Evolutionary conservation across 331 rosid genomes (phyloP), one percentile per base, ranked within the genome.

Genomic region (Stylosanthes scabra): DNA sequence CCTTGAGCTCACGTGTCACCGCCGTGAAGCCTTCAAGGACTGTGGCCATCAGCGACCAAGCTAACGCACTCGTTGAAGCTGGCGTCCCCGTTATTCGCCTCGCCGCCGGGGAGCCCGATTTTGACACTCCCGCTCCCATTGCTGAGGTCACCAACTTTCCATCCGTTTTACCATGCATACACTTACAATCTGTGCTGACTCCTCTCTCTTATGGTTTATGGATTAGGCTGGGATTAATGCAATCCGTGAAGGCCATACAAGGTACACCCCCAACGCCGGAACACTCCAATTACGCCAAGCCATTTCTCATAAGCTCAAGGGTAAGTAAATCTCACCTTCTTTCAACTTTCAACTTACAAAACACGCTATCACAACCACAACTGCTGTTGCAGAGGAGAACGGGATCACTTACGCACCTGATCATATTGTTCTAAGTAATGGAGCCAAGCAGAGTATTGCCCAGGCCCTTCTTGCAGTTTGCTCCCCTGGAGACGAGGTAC

Each of bases 101-200:
- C 31, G 89, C 98, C 0, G 96, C 97, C 6, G 98, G 98, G 25
- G 96, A 93, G 52, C 90, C 98, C 2, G 96, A 93, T 83, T 93
- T 93, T 25, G 96, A 89, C 65, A 93, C 98, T 0, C 98, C 98
- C 0, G 10, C 87, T 50, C 62, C 76, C n/a, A 83, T 93, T 1
- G 87, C 82, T 0, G 89, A 93, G 96, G 98, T 92, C 11, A 47
- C 40, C 39, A 25, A 9, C 4, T 2, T 13, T 45, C 47, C 25
- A 39, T 31, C 29, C 41, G 1, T 31, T 68, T 42, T 39, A 25
- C 37, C 3, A 31, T 31, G 37, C 5, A 3, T 4, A 1, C 39
- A 3, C 0, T 31, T 4, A 1, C 39, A 34, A 11, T 45, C 3
- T 41, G 9, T 9, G 0, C 0, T 63, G 63, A 6, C 1, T 64